Conservation (phyloP, 2,329 filamentous ascomycete species). For the Exophiala calicioides region DNA sequence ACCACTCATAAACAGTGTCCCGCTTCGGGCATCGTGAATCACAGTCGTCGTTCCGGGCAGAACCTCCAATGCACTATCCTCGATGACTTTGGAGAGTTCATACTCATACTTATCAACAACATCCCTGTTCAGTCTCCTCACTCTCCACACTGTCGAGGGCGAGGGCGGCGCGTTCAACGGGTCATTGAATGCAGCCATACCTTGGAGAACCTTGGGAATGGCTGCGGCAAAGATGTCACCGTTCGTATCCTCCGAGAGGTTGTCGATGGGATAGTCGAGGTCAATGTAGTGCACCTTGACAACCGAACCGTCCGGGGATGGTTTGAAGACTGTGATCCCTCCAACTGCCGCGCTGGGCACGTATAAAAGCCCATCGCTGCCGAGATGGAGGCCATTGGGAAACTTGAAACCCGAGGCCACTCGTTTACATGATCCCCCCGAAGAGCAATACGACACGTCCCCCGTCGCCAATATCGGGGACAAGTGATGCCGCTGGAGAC, state of each 20-base stretch:
- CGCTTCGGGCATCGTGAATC: conserved; percentile 37
- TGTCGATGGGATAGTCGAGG: conserved; percentile 37
- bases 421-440: conserved; percentile 16
- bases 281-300: conserved; percentile 30
- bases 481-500: conserved; percentile 28
- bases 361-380: conserved; percentile 39
- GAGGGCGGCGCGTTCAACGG: conserved; percentile 27
- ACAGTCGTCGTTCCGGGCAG: conserved; percentile 32
- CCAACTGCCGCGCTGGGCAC: conserved; percentile 34
- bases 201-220: conserved; percentile 34
- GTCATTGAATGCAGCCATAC: conserved; percentile 29
- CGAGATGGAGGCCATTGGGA: conserved; percentile 39
- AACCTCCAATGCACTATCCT: conserved; percentile 37
- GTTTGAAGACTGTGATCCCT: conserved; percentile 32
- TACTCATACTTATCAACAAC: conserved; percentile 18
- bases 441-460: conserved; percentile 33
- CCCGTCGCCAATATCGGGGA: conserved; percentile 19
- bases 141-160: conserved; percentile 31
- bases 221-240: conserved; percentile 40
- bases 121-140: conserved; percentile 27
- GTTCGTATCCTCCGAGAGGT: conserved; percentile 39
- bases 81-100: conserved; percentile 37
- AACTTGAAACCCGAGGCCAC: conserved; percentile 30
- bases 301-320: conserved; percentile 13
- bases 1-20: conserved; percentile 37